Evolutionary conservation across 192 early-diverging fungal genomes (phyloP).

Genomic region (Ambispora gerdemannii): DNA sequence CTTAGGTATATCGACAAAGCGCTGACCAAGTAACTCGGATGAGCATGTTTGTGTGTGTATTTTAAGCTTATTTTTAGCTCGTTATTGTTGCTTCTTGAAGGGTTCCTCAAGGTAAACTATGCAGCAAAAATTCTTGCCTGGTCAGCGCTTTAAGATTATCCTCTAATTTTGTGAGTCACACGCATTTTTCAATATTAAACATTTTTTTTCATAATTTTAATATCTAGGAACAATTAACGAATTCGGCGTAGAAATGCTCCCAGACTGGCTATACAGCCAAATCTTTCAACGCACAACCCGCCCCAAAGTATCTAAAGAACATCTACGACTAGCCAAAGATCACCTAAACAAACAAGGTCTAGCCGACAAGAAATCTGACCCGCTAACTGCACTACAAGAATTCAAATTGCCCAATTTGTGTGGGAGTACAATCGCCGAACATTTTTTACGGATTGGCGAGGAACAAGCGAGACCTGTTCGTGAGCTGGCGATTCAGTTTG

Average conservation of each 20-base stretch:
- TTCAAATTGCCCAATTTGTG: constrained; percentile 14
- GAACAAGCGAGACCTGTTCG: constrained; percentile 60
- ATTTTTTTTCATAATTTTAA: not conserved
- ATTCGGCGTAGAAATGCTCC: constrained; percentile 25
- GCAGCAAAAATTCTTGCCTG: not conserved
- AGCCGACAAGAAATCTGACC: constrained; percentile 49
- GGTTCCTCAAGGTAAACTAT: not conserved
- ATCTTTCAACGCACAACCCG: constrained; percentile 8
- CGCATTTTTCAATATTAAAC: not conserved
- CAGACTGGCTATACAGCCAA: constrained; percentile 24
- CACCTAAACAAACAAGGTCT: constrained; percentile 55
- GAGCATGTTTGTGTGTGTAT: too few species aligned
- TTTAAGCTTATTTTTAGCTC: not conserved
- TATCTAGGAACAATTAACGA: not conserved
- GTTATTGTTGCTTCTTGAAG: not conserved
- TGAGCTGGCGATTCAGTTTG: constrained; percentile 52
- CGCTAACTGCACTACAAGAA: constrained; percentile 32
- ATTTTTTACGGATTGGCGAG: constrained; percentile 72
- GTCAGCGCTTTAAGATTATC: not conserved
- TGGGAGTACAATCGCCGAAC: constrained; percentile 63
- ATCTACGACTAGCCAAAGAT: constrained; percentile 35
- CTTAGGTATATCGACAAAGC: not conserved
- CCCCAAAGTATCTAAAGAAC: constrained; percentile 11
- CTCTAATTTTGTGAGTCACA: too few species aligned
- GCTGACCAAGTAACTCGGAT: not conserved